A percentile compares a stretch with the other conserved stretches of the same genome.
phyloP scores from a whole-genome alignment of 441 rosid species.

The Jatropha multifida region DNA sequence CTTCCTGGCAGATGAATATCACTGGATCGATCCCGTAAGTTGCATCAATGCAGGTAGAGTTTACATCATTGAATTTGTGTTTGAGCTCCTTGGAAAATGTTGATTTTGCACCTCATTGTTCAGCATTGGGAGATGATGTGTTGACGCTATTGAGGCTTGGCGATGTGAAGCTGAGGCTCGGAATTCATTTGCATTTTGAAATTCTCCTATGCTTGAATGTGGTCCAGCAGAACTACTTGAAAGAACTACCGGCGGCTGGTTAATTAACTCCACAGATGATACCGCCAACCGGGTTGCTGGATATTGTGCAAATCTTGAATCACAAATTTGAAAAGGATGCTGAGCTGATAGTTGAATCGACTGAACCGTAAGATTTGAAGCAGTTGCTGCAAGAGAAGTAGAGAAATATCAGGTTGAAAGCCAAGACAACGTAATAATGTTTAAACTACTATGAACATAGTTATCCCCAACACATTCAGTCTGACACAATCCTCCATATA shows the following conservation, averaged over 20 bases:
- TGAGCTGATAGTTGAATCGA: constrained; percentile 7
- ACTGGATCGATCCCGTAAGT: too few relatives aligned
- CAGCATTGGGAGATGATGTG: neutral
- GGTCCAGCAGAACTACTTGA: neutral
- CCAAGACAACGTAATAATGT: neutral
- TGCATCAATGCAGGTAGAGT: too few relatives aligned
- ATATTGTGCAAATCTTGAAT: neutral
- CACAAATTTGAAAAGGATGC: constrained; percentile 2
- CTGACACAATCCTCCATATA: too few relatives aligned
- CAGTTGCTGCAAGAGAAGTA: constrained; percentile 7
- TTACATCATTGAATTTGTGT: too few relatives aligned
- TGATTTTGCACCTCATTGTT: neutral
- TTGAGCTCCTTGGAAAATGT: too few relatives aligned
- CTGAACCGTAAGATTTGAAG: neutral
- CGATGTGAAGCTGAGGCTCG: constrained; percentile 20
- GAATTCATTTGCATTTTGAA: neutral
- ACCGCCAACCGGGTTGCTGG: constrained; percentile 8
- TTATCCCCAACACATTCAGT: too few relatives aligned
- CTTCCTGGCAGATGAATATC: too few relatives aligned
- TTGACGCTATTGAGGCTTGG: neutral
- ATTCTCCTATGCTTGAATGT: neutral
- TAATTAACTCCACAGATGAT: neutral
- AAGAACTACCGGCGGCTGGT: neutral
- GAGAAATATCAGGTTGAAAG: neutral
- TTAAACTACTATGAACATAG: too few relatives aligned